Base-by-base conservation (phyloP, 805 yeast species). In the Candida corydali region DNA sequence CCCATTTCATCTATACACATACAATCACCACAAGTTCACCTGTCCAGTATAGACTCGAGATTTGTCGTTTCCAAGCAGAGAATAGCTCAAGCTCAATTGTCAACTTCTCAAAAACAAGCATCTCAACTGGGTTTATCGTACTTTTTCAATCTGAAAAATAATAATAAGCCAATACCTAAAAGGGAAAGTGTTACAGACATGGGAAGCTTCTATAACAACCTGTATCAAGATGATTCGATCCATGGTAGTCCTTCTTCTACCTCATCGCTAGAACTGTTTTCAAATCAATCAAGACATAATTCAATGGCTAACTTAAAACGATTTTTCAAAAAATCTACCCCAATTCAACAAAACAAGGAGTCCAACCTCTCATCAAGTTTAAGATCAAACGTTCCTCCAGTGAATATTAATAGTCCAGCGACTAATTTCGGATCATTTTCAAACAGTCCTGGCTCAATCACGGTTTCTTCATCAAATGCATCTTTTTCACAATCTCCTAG, bases 61-160 rank as follows among this genome's bases (percentile, higher is more conserved):
- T 87, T 88, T 53, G 78, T 88, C 34, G 82, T 88, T 26, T 84
- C 94, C 8, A 78, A 86, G 50, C 93, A 82, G 42, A 75, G 84
- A 37, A 77, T 80, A 17, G 80, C 71, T 30, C 78, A 65, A 45
- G 74, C 68, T 14, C 77, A 71, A 46, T 47, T 56, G 26, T 46
- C 64, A 19, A 47, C 65, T 7, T 50, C 60, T 12, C 67, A 60
- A 30, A 58, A 68, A 32, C 55, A 56, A 34, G 64, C 62, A 8
- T 69, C 76, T 5, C 73, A 69, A 40, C 28, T 34, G 15, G 68
- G 76, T 2, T 59, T 75, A 24, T 70, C 75, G 6, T 73, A 65
- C 41, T 69, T 76, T 52, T 79, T 78, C 44, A 50, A 57, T 31
- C 55, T 69, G 8, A 67, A 71, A 39, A 24, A 24, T n/a, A 65